These are phyloP conservation scores for Yamadazyma epiphylla DNA, from an alignment of 1,139 yeast species.

Conservation along the genomic window DNA sequence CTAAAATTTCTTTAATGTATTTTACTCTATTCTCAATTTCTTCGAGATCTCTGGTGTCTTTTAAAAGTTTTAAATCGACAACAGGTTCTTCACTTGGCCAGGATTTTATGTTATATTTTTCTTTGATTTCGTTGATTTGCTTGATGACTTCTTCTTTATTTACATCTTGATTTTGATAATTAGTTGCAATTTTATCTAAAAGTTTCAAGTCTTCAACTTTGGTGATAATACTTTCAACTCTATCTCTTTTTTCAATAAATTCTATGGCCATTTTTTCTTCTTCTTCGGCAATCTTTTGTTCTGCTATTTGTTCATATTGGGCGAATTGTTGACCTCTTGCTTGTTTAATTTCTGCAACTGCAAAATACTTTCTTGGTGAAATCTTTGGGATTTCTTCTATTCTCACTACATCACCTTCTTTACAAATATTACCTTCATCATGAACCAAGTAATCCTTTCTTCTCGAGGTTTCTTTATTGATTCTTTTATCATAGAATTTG, in stretches of 20 bases:
- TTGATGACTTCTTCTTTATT: slow-evolving; percentile 33
- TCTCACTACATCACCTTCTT: slow-evolving; percentile 94
- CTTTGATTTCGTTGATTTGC: slow-evolving; percentile 46
- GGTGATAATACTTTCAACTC: slow-evolving; percentile 31
- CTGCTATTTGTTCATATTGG: slow-evolving; percentile 70
- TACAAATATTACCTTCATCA: slow-evolving; percentile 87
- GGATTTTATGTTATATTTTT: slow-evolving; percentile 50
- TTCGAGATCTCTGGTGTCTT: slow-evolving; percentile 17
- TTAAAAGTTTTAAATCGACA: slow-evolving; percentile 27
- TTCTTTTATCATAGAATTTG: slow-evolving; percentile 60
- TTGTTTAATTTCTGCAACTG: slow-evolving; percentile 89
- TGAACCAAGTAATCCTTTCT: slow-evolving; percentile 88
- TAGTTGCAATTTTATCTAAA: slow-evolving; percentile 39
- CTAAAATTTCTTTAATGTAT: slow-evolving; percentile 29
- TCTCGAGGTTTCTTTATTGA: slow-evolving; percentile 72
- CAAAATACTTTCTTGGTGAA: slow-evolving; percentile 78
- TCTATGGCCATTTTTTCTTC: slow-evolving; percentile 51
- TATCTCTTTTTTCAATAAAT: slow-evolving; percentile 44
- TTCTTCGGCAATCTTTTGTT: slow-evolving; percentile 57
- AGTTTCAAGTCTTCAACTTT: slow-evolving; percentile 47
- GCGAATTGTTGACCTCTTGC: slow-evolving; percentile 92
- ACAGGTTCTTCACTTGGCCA: slow-evolving; percentile 55
- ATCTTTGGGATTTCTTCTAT: slow-evolving; percentile 87
- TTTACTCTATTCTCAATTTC: slow-evolving; percentile 26
- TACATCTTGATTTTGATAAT: slow-evolving; percentile 29